Percentiles rank a stretch among this genome's conserved stretches.
These are phyloP conservation scores for Leucosporidium scottii DNA, from an alignment of 768 basidiomycete species.

Conservation along the genomic window DNA sequence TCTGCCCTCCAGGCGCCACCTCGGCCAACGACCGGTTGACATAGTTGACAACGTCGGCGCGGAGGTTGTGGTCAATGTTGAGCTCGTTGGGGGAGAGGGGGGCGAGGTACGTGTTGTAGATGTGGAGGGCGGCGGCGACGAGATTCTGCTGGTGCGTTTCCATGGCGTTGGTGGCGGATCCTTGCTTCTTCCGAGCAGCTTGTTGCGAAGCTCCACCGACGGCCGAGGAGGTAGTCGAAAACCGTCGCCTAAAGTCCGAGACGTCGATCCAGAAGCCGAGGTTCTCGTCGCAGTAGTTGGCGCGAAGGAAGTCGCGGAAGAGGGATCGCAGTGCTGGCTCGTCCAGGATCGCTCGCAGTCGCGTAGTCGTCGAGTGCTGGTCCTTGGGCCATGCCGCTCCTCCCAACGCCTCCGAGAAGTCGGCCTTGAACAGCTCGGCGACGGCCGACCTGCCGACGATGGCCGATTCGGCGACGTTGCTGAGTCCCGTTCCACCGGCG, in stretches of 20 bases:
- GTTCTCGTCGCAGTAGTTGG: conserved; percentile 98
- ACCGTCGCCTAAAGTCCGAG: conserved; percentile 91
- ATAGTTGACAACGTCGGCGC: conserved; percentile 89
- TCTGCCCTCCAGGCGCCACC: conserved; percentile 41
- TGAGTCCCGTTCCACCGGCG: conserved; percentile 19
- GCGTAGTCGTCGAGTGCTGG: conserved; percentile 87
- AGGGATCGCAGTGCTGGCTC: conserved; percentile 78
- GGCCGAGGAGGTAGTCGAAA: conserved; percentile 89
- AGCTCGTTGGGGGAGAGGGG: conserved; percentile 92
- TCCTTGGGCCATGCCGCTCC: conserved; percentile 38
- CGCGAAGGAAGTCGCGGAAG: conserved; percentile 88
- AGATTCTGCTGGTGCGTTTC: conserved; percentile 92
- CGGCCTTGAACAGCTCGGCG: conserved; percentile 35
- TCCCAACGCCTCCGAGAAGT: conserved; percentile 13
- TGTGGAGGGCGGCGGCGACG: conserved; percentile 76
- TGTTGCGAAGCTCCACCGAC: conserved; percentile 44
- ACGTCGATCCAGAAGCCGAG: conserved; percentile 96
- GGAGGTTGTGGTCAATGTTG: conserved; percentile 94
- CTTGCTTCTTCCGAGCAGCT: conserved; percentile 19
- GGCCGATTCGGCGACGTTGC: conserved; percentile 24
- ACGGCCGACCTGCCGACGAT: conserved; percentile 21
- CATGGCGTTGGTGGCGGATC: conserved; percentile 56
- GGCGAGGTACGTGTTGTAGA: conserved; percentile 90
- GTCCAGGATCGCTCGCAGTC: conserved; percentile 82
- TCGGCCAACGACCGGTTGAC: conserved; percentile 76